Conservation (phyloP, 108 stramenopile genomes). For the Cyclotella sp. region DNA sequence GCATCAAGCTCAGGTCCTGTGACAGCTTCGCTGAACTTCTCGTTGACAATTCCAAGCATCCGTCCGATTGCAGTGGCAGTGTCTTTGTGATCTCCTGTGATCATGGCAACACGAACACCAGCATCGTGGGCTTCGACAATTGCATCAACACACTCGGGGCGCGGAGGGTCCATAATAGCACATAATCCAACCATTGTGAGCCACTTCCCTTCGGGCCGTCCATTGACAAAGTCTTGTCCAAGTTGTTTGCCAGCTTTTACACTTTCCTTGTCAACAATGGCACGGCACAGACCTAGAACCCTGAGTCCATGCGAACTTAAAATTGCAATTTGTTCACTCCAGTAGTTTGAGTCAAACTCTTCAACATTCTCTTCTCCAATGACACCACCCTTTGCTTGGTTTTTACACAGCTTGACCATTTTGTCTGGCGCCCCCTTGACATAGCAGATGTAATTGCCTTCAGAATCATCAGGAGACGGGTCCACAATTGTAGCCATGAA, state of each 20-base stretch:
- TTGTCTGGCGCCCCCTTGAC: constrained; percentile 81
- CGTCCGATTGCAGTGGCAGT: constrained; percentile 79
- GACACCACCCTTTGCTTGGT: constrained; percentile 64
- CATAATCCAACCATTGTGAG: constrained; percentile 51
- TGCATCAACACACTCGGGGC: constrained; percentile 87
- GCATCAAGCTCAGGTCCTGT: constrained; percentile 85
- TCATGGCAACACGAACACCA: constrained; percentile 96
- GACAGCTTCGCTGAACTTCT: constrained; percentile 62
- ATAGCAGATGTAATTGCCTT: constrained; percentile 60
- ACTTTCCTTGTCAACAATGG: constrained; percentile 62
- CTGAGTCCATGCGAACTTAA: constrained; percentile 93
- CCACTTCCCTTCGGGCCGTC: constrained; percentile 53
- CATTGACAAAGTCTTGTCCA: constrained; percentile 76
- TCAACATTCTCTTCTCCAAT: constrained; percentile 68
- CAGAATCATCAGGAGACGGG: constrained; percentile 32
- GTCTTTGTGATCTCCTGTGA: constrained; percentile 97
- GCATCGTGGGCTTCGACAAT: constrained; percentile 87
- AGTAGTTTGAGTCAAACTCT: constrained; percentile 73
- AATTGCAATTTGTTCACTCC: constrained; percentile 84
- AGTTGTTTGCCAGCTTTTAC: constrained; percentile 75
- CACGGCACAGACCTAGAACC: constrained; percentile 89
- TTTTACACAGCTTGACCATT: constrained; percentile 59
- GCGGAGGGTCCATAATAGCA: constrained; percentile 95
- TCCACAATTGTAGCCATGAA: constrained; percentile 71
- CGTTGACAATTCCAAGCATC: constrained; percentile 84